These are phyloP conservation scores for Aechmea fasciata DNA, from an alignment of 176 grass and related monocot species.

Conservation along the genomic window DNA sequence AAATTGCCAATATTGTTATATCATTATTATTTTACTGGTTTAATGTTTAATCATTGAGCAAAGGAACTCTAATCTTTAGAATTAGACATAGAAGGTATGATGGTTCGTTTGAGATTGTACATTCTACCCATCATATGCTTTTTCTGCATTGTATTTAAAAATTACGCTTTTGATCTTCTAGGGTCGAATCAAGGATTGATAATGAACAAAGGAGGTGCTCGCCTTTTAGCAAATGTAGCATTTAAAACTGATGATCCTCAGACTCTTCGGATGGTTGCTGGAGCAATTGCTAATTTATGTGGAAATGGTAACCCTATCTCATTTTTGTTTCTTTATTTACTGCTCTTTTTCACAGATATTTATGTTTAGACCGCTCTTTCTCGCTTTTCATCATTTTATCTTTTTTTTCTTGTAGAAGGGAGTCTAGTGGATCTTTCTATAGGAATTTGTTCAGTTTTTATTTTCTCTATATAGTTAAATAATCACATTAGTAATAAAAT, in stretches of 20 bases:
- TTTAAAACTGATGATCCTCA: conserved; percentile 72
- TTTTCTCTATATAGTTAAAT: too few relatives aligned
- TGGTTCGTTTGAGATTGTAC: too few relatives aligned
- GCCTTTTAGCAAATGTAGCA: conserved; percentile 73
- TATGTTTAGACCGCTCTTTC: background rate
- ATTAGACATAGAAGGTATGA: too few relatives aligned
- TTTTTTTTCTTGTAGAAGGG: background rate
- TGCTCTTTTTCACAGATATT: conserved; percentile 1
- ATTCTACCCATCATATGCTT: background rate
- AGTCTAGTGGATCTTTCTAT: too few relatives aligned
- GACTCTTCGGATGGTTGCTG: conserved; percentile 88
- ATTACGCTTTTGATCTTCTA: conserved; percentile 22
- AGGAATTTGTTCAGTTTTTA: too few relatives aligned
- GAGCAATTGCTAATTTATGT: conserved; percentile 96
- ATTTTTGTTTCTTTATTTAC: conserved; percentile 5
- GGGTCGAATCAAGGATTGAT: conserved; percentile 72
- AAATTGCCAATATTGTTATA: too few relatives aligned
- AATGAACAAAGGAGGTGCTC: conserved; percentile 84
- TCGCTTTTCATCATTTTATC: background rate
- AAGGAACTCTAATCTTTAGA: too few relatives aligned
- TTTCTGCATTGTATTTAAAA: background rate
- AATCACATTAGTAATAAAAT: too few relatives aligned
- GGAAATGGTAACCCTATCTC: conserved; percentile 57
- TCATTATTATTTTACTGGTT: too few relatives aligned
- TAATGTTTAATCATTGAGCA: too few relatives aligned